phyloP scores from a whole-genome alignment of 176 grass and related monocot species.

The Oropetium thomaeum region DNA sequence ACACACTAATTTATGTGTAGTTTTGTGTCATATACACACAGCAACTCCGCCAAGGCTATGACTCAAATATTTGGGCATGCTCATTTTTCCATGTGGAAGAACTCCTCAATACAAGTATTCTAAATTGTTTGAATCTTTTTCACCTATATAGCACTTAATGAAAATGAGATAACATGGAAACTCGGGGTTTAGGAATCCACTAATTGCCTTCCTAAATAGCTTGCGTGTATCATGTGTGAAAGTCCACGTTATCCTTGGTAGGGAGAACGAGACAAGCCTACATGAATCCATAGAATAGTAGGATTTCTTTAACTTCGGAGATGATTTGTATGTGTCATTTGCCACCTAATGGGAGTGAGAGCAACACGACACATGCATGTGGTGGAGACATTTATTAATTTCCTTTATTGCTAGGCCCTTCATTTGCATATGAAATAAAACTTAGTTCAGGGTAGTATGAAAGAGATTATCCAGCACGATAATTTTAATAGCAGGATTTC shows the following conservation, averaged over 20 bases:
- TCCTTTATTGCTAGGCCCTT: not conserved
- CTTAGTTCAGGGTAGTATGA: not conserved
- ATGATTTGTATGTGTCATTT: not conserved
- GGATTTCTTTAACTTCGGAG: not conserved
- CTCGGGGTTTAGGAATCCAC: too few relatives aligned
- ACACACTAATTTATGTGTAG: too few relatives aligned
- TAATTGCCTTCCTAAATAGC: too few relatives aligned
- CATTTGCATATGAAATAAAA: not conserved
- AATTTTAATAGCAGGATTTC: not conserved
- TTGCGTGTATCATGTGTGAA: too few relatives aligned
- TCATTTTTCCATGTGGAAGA: too few relatives aligned
- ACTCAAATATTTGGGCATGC: too few relatives aligned
- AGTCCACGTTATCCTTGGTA: not conserved
- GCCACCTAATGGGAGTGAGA: not conserved
- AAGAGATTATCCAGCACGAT: not conserved
- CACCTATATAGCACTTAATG: too few relatives aligned
- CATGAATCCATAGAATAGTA: not conserved
- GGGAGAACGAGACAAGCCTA: not conserved
- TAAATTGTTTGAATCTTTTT: too few relatives aligned
- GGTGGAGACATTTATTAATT: not conserved
- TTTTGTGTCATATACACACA: too few relatives aligned
- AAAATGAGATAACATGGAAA: too few relatives aligned
- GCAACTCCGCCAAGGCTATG: too few relatives aligned
- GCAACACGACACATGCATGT: not conserved
- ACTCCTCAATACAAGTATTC: too few relatives aligned